A percentile compares a stretch with the other conserved stretches of the same genome.
phyloP scores from a whole-genome alignment of 2,329 filamentous ascomycete species.

The Diaporthe sp. region DNA sequence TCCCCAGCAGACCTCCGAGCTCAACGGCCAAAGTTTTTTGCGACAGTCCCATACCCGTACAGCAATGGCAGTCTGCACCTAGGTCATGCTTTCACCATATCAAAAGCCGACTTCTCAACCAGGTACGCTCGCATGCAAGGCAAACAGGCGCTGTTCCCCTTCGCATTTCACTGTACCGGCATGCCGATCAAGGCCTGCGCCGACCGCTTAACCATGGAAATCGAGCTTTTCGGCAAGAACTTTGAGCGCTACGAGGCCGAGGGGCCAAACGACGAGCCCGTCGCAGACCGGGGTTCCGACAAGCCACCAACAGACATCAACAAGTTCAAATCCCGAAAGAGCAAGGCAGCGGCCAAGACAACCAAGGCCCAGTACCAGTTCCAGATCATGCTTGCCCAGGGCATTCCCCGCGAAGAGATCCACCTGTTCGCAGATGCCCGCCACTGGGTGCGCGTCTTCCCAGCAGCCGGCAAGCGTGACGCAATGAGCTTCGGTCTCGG shows the following conservation, averaged over 20 bases:
- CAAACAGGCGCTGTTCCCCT: slow-evolving; percentile 2
- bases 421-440: slow-evolving; percentile 4
- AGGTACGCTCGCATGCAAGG: slow-evolving; percentile 9
- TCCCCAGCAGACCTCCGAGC: slow-evolving; percentile 1
- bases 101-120: neutral
- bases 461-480: slow-evolving; percentile 6
- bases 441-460: slow-evolving; percentile 8
- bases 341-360: slow-evolving; percentile 8
- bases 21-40: slow-evolving; percentile 11
- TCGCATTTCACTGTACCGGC: slow-evolving; percentile 7
- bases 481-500: slow-evolving; percentile 7
- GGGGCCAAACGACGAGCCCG: neutral
- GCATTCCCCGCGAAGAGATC: slow-evolving; percentile 2
- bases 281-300: neutral
- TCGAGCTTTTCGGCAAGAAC: slow-evolving; percentile 8
- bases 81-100: slow-evolving; percentile 11
- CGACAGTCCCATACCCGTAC: slow-evolving; percentile 9
- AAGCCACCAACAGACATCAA: slow-evolving; percentile 5
- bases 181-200: neutral
- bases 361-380: slow-evolving; percentile 1
- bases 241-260: slow-evolving; percentile 1
- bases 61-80: slow-evolving; percentile 6
- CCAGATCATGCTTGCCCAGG: slow-evolving; percentile 6
- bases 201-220: slow-evolving; percentile 4
- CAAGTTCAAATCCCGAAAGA: slow-evolving; percentile 1